These are phyloP conservation scores for Fonsecaea multimorphosa DNA, from an alignment of 2,329 filamentous ascomycete genomes.

Conservation along the genomic window DNA sequence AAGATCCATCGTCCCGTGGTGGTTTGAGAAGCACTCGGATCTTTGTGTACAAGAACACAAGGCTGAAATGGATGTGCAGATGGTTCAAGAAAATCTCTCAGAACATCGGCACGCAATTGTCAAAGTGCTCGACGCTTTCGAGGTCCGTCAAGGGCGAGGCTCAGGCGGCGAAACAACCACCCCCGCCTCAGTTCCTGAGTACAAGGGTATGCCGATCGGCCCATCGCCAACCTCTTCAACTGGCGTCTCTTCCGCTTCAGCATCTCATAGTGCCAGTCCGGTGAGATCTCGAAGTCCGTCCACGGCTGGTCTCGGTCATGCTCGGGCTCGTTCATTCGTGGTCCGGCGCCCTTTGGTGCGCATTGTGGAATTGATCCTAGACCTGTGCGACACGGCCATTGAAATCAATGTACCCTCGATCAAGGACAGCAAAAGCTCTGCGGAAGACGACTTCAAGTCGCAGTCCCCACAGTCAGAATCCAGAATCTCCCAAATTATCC, in stretches of 20 bases:
- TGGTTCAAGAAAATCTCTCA: conserved; percentile 87
- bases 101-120: conserved; percentile 96
- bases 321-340: conserved; percentile 87
- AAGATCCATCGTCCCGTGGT: conserved; percentile 96
- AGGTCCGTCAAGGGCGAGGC: conserved; percentile 74
- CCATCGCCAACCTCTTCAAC: conserved; percentile 70
- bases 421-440: conserved; percentile 74
- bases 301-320: conserved; percentile 74
- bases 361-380: conserved; percentile 92
- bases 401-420: conserved; percentile 94
- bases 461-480: conserved; percentile 96
- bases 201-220: conserved; percentile 80
- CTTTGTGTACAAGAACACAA: conserved; percentile 93
- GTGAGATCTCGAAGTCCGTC: conserved; percentile 69
- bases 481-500: conserved; percentile 88
- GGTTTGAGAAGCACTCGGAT: conserved; percentile 99
- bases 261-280: conserved; percentile 65
- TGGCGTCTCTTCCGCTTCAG: conserved; percentile 70
- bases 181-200: conserved; percentile 66
- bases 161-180: conserved; percentile 56
- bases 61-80: conserved; percentile 96
- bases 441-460: conserved; percentile 78
- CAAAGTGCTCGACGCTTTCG: conserved; percentile 89
- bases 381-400: conserved; percentile 92
- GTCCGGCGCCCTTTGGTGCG: conserved; percentile 86